Percentiles rank a stretch among this genome's conserved stretches.
Conservation (phyloP, 1,284 basidiomycete species). For the Somion occarium region DNA sequence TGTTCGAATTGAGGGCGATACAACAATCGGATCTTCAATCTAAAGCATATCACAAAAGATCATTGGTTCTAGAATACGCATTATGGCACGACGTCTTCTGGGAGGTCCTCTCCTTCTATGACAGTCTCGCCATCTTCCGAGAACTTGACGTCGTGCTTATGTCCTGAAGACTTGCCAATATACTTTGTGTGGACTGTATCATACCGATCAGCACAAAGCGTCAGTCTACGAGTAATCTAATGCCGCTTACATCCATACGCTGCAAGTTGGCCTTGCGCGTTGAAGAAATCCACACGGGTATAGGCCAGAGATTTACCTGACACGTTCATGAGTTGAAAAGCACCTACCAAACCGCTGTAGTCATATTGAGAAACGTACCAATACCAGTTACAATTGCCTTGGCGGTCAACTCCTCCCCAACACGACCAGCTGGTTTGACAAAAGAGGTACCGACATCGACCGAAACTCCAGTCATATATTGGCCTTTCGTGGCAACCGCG, state of each 20-base stretch:
- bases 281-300: slow-evolving; percentile 76
- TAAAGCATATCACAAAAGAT: no score
- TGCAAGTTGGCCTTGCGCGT: slow-evolving; percentile 64
- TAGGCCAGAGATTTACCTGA: slow-evolving; percentile 82
- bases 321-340: background rate
- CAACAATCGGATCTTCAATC: no score
- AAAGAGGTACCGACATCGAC: slow-evolving; percentile 87
- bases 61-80: background rate
- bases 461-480: slow-evolving; percentile 84
- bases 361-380: slow-evolving; percentile 36
- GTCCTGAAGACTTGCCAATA: slow-evolving; percentile 67
- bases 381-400: slow-evolving; percentile 60
- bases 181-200: slow-evolving; percentile 82
- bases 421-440: slow-evolving; percentile 63
- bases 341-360: background rate
- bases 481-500: slow-evolving; percentile 76
- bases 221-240: background rate
- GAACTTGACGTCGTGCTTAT: slow-evolving; percentile 75
- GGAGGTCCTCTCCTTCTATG: slow-evolving; percentile 58
- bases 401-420: slow-evolving; percentile 60
- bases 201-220: background rate
- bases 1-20: no score
- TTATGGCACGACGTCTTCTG: no score
- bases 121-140: slow-evolving; percentile 73
- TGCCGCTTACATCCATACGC: slow-evolving; percentile 74